These are phyloP conservation scores for Fraxinus baroniana DNA, from an alignment of 305 asterid genomes.

Conservation along the genomic window DNA sequence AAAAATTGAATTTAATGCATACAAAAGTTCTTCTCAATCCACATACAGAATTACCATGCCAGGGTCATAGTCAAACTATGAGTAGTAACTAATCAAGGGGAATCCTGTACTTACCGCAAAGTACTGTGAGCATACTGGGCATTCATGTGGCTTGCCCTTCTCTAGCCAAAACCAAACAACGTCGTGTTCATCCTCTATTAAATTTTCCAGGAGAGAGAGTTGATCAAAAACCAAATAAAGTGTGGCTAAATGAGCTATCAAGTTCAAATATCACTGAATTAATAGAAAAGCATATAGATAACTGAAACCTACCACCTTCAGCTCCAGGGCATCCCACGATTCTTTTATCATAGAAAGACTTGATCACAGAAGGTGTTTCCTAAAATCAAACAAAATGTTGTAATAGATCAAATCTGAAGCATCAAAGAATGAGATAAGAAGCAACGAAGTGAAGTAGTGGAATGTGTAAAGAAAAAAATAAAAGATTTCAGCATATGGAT, in stretches of 20 bases:
- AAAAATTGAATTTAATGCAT: neutral
- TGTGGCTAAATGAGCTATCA: conserved; percentile 1
- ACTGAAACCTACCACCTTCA: conserved; percentile 68
- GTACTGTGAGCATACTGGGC: conserved; percentile 86
- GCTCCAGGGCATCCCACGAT: conserved; percentile 98
- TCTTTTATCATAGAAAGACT: conserved; percentile 82
- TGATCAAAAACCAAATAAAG: conserved; percentile 1
- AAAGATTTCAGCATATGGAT: neutral
- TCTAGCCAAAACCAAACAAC: conserved; percentile 96
- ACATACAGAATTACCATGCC: neutral
- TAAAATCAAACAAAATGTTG: conserved; percentile 32
- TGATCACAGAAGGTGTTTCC: conserved; percentile 90
- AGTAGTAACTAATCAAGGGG: neutral
- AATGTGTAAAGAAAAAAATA: neutral
- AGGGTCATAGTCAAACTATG: neutral
- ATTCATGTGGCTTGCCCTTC: conserved; percentile 84
- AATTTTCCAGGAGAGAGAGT: conserved; percentile 11
- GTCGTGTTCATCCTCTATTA: conserved; percentile 88
- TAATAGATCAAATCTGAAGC: conserved; percentile 10
- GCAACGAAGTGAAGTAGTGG: neutral
- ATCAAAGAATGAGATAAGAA: conserved; percentile 1
- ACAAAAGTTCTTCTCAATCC: neutral
- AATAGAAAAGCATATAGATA: neutral
- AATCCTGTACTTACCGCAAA: conserved; percentile 59
- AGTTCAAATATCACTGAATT: neutral